Base-by-base conservation (phyloP, 2,329 filamentous ascomycete genomes). In the Neopestalotiopsis sp. region DNA sequence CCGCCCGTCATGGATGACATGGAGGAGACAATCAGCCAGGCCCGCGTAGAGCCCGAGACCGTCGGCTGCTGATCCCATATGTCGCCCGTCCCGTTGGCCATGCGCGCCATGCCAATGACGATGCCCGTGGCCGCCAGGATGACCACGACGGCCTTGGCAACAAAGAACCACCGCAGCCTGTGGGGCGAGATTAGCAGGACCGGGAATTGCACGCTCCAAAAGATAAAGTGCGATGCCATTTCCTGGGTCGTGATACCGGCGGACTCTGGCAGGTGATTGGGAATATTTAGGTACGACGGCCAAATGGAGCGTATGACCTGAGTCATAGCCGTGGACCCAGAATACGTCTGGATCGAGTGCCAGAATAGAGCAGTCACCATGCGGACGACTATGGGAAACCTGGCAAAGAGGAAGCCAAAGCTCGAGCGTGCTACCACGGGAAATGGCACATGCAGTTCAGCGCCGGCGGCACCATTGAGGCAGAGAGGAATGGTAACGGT, bases 121-220 rank as follows among this genome's bases (percentile, higher is more conserved):
- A 89, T 90, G 1, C 86, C 88, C 69, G 91, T 83, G 75, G 88
- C 89, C 1, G 87, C 85, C n/a, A 87, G 79, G 1, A 89, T 89
- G 12, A 90, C 84, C 3, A 83, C 76, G 4, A 84, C 71, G 0
- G 84, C 74, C 77, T 88, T 88, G 69, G 84, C 70, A 58, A 85
- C 81, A 72, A 88, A 88, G 70, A 82, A 73, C 69, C 86, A 84
- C 4, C 84, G 75, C 1, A 78, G 64, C 64, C 75, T 75, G 14
- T 75, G 77, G 12, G 76, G 76, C 58, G 77, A 76, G 64, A 78
- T 77, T 4, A 78, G 73, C 4, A 78, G 75, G 2, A 78, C 69
- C 3, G 76, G 76, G 4, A 78, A 67, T 65, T 78, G 76, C 61
- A 78, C 75, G 60, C 85, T 76, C 85, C 85, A 88, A 75, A 87